phyloP scores from a whole-genome alignment of 768 basidiomycete species.

The Suillus placidus region DNA sequence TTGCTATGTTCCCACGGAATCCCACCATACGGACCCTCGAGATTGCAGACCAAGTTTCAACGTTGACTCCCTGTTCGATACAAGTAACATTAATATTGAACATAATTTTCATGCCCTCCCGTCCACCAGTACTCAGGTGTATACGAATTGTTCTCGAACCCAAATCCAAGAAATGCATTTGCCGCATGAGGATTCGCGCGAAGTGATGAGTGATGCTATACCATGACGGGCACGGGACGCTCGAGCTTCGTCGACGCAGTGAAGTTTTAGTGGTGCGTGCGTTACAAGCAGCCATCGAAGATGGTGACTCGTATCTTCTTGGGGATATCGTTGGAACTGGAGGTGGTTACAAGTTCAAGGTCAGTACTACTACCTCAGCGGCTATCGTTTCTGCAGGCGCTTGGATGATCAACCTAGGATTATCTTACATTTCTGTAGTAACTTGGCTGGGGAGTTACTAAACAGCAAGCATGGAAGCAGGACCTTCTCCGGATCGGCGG shows the following conservation, averaged over 20 bases:
- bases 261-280: too few relatives aligned
- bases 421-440: neutral
- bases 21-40: too few relatives aligned
- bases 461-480: conserved; percentile 78
- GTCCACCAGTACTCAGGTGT: too few relatives aligned
- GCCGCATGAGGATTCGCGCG: too few relatives aligned
- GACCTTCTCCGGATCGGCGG: conserved; percentile 93
- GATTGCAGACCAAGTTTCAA: too few relatives aligned
- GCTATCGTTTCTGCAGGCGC: conserved; percentile 93
- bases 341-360: conserved; percentile 98
- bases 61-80: too few relatives aligned
- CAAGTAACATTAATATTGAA: too few relatives aligned
- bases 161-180: too few relatives aligned
- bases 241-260: neutral
- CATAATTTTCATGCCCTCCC: too few relatives aligned
- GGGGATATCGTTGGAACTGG: conserved; percentile 39
- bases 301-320: neutral
- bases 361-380: conserved; percentile 78
- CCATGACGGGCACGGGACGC: neutral
- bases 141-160: too few relatives aligned
- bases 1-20: too few relatives aligned
- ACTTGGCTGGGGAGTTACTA: neutral
- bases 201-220: neutral
- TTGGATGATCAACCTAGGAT: conserved; percentile 85
- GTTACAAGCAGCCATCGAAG: neutral